phyloP scores from a whole-genome alignment of 305 asterid genomes.

The Withania somnifera region DNA sequence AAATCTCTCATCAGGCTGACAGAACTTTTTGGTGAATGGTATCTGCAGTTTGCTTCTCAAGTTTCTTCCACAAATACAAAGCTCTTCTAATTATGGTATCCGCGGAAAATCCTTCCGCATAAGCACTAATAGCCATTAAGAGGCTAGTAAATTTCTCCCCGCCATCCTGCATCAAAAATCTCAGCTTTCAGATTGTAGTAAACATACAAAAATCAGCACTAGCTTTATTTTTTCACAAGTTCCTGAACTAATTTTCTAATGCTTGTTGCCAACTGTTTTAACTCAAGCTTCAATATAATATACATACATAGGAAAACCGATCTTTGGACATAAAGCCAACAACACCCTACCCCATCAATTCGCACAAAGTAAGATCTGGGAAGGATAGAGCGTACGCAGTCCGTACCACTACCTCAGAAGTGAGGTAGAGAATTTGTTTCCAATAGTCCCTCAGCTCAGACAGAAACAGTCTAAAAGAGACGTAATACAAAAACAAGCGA shows the following conservation, averaged over 20 bases:
- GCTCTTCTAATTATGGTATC: slow-evolving; percentile 66
- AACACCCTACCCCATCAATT: no score
- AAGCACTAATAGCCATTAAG: slow-evolving; percentile 77
- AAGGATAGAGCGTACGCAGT: no score
- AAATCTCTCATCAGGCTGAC: not conserved
- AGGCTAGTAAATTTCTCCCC: slow-evolving; percentile 91
- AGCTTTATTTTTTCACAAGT: not conserved
- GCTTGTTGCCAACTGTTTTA: not conserved
- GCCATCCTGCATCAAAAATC: slow-evolving; percentile 41
- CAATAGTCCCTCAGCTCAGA: no score
- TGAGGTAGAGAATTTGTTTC: no score
- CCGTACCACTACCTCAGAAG: no score
- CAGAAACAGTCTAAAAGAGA: no score
- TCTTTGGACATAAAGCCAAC: no score
- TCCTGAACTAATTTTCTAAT: not conserved
- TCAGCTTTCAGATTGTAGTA: not conserved
- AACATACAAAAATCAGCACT: not conserved
- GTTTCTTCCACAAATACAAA: slow-evolving; percentile 73
- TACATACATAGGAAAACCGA: no score
- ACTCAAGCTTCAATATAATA: not conserved
- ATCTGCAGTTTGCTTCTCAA: slow-evolving; percentile 29
- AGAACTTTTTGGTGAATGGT: not conserved
- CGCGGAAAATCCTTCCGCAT: slow-evolving; percentile 91
- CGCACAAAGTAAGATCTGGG: no score
- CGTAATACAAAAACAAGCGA: no score